A percentile compares a stretch with the other conserved stretches of the same genome.
These are phyloP conservation scores for Fremontodendron californicum DNA, from an alignment of 345 rosid genomes.

Conservation along the genomic window DNA sequence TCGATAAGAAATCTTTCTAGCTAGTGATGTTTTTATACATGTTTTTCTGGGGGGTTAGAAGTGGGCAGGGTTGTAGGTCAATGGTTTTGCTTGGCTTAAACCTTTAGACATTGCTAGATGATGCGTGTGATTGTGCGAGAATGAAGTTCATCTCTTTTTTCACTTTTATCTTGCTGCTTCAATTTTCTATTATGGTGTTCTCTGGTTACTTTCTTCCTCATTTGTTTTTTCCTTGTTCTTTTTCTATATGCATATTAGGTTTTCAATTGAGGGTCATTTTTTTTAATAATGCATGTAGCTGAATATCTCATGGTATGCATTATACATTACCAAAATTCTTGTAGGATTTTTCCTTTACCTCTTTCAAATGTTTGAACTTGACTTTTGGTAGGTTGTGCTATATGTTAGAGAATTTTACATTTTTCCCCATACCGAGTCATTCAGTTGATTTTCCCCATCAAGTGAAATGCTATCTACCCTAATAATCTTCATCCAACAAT, in stretches of 20 bases:
- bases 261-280: background rate
- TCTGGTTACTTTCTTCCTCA: background rate
- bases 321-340: too few species aligned
- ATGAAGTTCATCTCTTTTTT: background rate
- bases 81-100: background rate
- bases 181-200: background rate
- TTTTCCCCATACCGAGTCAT: background rate
- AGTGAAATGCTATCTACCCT: background rate
- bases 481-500: background rate
- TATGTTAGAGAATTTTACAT: background rate
- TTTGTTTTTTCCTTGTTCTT: background rate
- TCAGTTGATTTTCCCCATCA: background rate
- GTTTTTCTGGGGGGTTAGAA: background rate
- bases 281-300: background rate
- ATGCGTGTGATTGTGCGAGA: background rate
- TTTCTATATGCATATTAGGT: background rate
- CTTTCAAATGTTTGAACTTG: constrained; percentile 1
- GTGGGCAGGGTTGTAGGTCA: background rate
- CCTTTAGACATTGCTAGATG: background rate
- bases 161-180: background rate
- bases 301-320: too few species aligned
- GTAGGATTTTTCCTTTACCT: background rate
- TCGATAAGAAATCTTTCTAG: constrained; percentile 5
- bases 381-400: background rate
- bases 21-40: background rate